Evolutionary conservation across 441 rosid species (phyloP).

Genomic region (Brassica hybrid): DNA sequence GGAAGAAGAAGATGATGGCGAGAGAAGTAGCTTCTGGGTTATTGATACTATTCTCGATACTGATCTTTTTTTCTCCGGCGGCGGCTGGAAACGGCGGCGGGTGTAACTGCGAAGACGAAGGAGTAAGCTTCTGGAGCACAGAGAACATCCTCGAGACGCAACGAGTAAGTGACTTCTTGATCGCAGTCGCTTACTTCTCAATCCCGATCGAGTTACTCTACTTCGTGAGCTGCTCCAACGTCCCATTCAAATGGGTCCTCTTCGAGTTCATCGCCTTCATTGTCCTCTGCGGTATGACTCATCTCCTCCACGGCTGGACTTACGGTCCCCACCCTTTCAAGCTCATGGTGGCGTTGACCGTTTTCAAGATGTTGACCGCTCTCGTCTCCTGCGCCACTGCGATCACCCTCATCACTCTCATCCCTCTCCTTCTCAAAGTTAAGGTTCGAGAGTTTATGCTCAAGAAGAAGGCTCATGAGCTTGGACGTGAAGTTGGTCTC

Average conservation of each 20-base stretch:
- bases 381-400: conserved; percentile 95
- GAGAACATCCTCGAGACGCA: conserved; percentile 85
- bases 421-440: conserved; percentile 92
- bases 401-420: conserved; percentile 80
- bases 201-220: conserved; percentile 93
- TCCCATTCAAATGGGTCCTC: conserved; percentile 98
- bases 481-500: conserved; percentile 90
- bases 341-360: conserved; percentile 84
- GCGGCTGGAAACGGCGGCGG: conserved; percentile 59
- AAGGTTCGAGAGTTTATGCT: conserved; percentile 93
- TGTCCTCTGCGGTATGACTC: conserved; percentile 96
- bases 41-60: conserved; percentile 49
- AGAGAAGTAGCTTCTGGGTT: conserved; percentile 53
- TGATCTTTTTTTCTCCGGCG: conserved; percentile 46
- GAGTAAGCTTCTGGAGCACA: conserved; percentile 73
- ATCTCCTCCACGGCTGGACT: conserved; percentile 94
- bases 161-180: conserved; percentile 89
- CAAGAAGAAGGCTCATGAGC: conserved; percentile 88
- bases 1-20: conserved; percentile 57
- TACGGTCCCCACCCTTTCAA: conserved; percentile 82
- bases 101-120: conserved; percentile 95
- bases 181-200: conserved; percentile 95
- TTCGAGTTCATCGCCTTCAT: conserved; percentile 94
- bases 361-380: conserved; percentile 92
- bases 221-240: conserved; percentile 92